These are phyloP conservation scores for Pulveroboletus sp. DNA, from an alignment of 768 basidiomycete species.

Conservation along the genomic window DNA sequence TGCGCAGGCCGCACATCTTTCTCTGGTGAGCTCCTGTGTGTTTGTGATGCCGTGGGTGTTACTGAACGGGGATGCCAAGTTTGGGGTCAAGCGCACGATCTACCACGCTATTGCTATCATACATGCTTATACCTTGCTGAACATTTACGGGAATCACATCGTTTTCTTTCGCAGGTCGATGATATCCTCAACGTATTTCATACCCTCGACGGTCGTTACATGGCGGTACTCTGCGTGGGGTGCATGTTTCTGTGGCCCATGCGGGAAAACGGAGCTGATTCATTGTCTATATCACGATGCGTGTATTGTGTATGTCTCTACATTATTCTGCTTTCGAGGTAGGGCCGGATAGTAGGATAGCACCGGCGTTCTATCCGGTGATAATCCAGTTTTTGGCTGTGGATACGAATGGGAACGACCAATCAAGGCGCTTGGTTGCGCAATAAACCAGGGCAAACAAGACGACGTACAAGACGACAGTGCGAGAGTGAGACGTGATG, in stretches of 20 bases:
- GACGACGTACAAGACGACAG: constrained; percentile 11
- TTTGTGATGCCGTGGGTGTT: background rate
- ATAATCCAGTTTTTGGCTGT: constrained; percentile 23
- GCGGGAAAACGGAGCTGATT: constrained; percentile 13
- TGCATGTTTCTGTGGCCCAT: constrained; percentile 1
- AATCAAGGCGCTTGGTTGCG: background rate
- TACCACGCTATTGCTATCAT: constrained; percentile 29
- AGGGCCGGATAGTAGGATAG: constrained; percentile 7
- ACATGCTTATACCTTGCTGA: constrained; percentile 32
- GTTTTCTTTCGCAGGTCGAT: constrained; percentile 30
- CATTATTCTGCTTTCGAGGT: constrained; percentile 26
- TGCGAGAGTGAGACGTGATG: background rate
- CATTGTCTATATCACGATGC: constrained; percentile 26
- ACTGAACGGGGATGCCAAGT: constrained; percentile 7
- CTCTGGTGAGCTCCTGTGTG: constrained; percentile 18
- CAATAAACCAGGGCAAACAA: background rate
- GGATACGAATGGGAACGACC: background rate
- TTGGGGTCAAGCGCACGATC: constrained; percentile 32
- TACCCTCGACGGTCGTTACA: constrained; percentile 31
- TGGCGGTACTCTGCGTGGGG: constrained; percentile 13
- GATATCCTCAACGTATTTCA: constrained; percentile 23
- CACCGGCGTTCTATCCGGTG: constrained; percentile 10
- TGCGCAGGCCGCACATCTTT: constrained; percentile 29
- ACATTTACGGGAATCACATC: constrained; percentile 23
- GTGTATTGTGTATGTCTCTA: constrained; percentile 28